Base-by-base conservation (phyloP, 2,329 filamentous ascomycete species). In the Madurella mycetomatis region DNA sequence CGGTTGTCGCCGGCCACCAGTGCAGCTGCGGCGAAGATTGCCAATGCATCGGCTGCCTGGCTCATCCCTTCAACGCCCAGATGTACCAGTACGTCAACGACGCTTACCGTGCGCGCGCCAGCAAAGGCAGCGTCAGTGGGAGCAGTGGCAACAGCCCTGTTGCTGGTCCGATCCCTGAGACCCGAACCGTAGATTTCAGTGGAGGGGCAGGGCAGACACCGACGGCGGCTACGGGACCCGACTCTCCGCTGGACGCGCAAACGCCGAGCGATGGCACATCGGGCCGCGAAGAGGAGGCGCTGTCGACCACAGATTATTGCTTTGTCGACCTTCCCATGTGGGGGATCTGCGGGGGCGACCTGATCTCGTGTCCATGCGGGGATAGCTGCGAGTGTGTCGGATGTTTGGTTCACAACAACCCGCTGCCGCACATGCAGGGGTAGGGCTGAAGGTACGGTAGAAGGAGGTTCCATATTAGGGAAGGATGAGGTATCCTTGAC, bases 11-110 rank as follows among this genome's bases (percentile, higher is more conserved):
- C 2, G 70, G 69, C 40, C 76, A 80, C 58, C 72, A 66, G 41
- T 89, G 86, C 62, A 74, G 75, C 46, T 89, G 86, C 64, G 86
- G 86, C 17, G 80, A 85, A 51, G 73, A 73, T 30, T 89, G 86
- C 60, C 78, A 84, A 60, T 89, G 86, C 64, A 72, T 88, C 37
- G 85, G 84, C 11, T 89, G 86, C 65, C 76, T 83, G 5, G 81
- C 81, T 2, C 85, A 88, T 65, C 83, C 85, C 12, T 86, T 84
- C 64, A 88, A 88, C 60, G 75, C 81, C 8, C 80, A 83, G 13
- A 67, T 64, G 61, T 73, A 62, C 18, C 55, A 63, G 37, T 18
- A 87, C 81, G 61, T 66, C 47, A 60, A 57, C 30, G 62, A 57
- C 34, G 64, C 56, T 43, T 67, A 62, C 42, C 47, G 40, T 32